These are phyloP conservation scores for Trametes gibbosa DNA, from an alignment of 768 basidiomycete genomes.

Conservation along the genomic window DNA sequence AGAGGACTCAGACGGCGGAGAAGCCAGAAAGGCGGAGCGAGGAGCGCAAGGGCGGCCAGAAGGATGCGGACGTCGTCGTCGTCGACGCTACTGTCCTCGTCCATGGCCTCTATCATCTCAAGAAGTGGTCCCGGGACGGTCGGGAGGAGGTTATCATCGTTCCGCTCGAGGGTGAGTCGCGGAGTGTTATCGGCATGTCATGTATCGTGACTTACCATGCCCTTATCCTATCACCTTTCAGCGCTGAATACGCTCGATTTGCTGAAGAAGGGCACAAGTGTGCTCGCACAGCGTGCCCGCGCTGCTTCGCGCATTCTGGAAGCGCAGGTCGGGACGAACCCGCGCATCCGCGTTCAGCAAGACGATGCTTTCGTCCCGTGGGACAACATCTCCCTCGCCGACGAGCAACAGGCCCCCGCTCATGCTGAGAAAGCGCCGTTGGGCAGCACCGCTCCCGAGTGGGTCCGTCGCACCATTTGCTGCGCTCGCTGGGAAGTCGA, in stretches of 20 bases:
- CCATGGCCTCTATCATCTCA: constrained; percentile 73
- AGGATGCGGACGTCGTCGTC: constrained; percentile 74
- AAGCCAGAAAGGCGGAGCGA: constrained; percentile 20
- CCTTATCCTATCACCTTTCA: constrained; percentile 31
- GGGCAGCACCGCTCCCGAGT: constrained; percentile 60
- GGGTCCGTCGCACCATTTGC: constrained; percentile 82
- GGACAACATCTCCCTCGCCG: constrained; percentile 64
- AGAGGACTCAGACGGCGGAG: constrained; percentile 14
- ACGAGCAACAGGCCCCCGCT: constrained; percentile 29
- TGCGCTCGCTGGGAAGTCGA: constrained; percentile 77
- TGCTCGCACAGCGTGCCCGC: constrained; percentile 79
- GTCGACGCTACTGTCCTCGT: constrained; percentile 83
- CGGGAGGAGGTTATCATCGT: constrained; percentile 77
- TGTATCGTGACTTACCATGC: background rate
- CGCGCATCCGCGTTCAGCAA: constrained; percentile 76
- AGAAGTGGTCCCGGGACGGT: constrained; percentile 77
- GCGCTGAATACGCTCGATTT: constrained; percentile 90
- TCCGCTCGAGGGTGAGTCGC: constrained; percentile 75
- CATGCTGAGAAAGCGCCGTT: background rate
- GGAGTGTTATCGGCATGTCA: constrained; percentile 23
- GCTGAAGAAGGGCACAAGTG: constrained; percentile 84
- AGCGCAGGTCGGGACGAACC: constrained; percentile 79
- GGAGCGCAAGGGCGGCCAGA: constrained; percentile 32
- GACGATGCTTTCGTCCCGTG: constrained; percentile 83
- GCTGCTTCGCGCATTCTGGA: constrained; percentile 87